Base-by-base conservation (phyloP, 1,284 basidiomycete genomes). In the Apiotrichum gracile region DNA sequence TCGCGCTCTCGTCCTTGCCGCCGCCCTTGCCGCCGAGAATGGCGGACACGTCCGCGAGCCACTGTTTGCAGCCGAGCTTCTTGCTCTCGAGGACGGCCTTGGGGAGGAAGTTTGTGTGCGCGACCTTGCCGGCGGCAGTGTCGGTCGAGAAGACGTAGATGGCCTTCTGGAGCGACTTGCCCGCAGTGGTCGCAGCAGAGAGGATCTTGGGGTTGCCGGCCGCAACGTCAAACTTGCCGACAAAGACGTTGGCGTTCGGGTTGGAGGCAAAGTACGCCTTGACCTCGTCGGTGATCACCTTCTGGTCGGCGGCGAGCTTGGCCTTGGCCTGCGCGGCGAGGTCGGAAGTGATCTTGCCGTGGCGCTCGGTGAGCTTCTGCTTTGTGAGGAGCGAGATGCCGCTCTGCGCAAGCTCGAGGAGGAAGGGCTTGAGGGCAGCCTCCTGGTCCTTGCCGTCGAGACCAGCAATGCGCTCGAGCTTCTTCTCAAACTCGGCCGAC, bases 21-120 rank as follows among this genome's bases (percentile, higher is more conserved):
- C 92, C 92, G 54, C 89, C 89, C 84, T 93, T 96, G 45, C 93
- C 92, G 37, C 91, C 91, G 14, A 96, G 64, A 6, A 92, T 75
- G 43, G 85, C 85, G 9, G 81, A 79, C 8, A 93, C 85, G 51
- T 82, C 82, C n/a, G 79, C 75, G 29, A 91, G 86, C 92, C 92
- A 97, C 24, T 74, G 78, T 58, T 89, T 86, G 25, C 87, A 91
- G 70, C 91, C 86, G 48, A 88, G 78, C 9, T 84, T 83, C 63
- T 76, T 76, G 35, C 55, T 48, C 47, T 61, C 61, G 51, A 76
- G 63, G n/a, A 78, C 63, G 62, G 82, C 78, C 69, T 86, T 87
- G 1, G 93, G 84, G 42, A 97, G 81, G 67, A 81, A 86, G 76
- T 97, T 97, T 53, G 86, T 85, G 70, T 97, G 93, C 2, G 86